A percentile compares a stretch with the other conserved stretches of the same genome.
phyloP scores from a whole-genome alignment of 257 asterid genomes.

The Capsicum rhomboideum region DNA sequence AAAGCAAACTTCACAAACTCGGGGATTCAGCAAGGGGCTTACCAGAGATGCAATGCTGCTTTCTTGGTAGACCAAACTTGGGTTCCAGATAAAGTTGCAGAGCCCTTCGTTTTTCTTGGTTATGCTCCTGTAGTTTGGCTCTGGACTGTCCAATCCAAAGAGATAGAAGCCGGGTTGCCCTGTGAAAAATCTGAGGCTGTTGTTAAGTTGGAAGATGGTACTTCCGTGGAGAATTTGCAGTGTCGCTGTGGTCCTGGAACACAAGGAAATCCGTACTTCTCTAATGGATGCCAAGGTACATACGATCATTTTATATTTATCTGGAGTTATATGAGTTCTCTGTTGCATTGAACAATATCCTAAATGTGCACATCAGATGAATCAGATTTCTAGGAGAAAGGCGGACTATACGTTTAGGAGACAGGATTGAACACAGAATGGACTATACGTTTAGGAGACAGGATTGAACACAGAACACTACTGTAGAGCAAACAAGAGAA shows the following conservation, averaged over 20 bases:
- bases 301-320: background rate
- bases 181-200: background rate
- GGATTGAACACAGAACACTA: too few relatives aligned
- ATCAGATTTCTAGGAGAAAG: background rate
- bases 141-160: slow-evolving; percentile 1
- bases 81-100: background rate
- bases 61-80: slow-evolving; percentile 13
- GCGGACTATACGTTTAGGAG: background rate
- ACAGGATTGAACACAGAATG: too few relatives aligned
- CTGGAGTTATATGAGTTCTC: background rate
- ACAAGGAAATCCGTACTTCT: slow-evolving; percentile 6
- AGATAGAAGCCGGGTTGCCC: background rate
- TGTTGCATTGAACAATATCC: background rate
- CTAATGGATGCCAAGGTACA: slow-evolving; percentile 7
- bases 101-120: background rate
- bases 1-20: slow-evolving; percentile 1
- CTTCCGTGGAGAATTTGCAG: background rate
- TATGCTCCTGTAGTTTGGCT: slow-evolving; percentile 8
- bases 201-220: slow-evolving; percentile 1
- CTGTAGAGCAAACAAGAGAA: background rate
- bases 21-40: background rate
- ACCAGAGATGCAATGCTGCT: slow-evolving; percentile 4
- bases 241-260: background rate
- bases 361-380: background rate
- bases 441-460: too few relatives aligned